Evolutionary conservation across 2,329 filamentous ascomycete species (phyloP), one percentile per base, ranked within the genome.

Genomic region (Phaeophleospora eucalypticola): DNA sequence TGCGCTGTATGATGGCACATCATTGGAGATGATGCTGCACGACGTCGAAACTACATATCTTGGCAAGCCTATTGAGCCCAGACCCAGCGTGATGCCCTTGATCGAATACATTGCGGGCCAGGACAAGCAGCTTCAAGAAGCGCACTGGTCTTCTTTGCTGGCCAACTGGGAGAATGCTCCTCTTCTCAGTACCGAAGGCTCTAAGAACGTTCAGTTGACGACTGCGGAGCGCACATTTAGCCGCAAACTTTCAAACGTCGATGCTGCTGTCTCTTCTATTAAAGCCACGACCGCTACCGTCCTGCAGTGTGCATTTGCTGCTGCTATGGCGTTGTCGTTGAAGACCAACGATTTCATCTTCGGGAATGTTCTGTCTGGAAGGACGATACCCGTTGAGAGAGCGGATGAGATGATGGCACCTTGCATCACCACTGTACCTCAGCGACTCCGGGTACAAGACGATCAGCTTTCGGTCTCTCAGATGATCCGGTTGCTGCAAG

Each of bases 351-450:
- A 52, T 16, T 36, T 52, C 32, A 49, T 52, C 33, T 52, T 49
- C 20, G 50, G 50, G 3, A 52, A 52, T 24, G 50, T 52, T 19
- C 24, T 52, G 9, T 52, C 50, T 14, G 43, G 46, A 4, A 43
- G 50, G 17, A 46, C 46, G 1, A 46, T 49, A 14, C 44, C 46
- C 6, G 41, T 51, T 12, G 41, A 48, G 20, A 39, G 41, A 6
- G 42, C 42, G 8, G 48, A 53, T 17, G 41, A 43, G 27, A 43
- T 53, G 24, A 48, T 53, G 36, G 51, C 47, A n/a, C 51, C 51
- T 3, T 53, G 51, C 42, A 45, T 53, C 15, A 49, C 44, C 10
- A 53, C 51, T 3, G 21, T 53, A 10, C 51, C 51, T 4, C 44
- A 46, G 24, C 36, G 48, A 6, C 14, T 53, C 10, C 37, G 37